These are phyloP conservation scores for Anisodus tanguticus DNA, from an alignment of 257 asterid species.

Conservation along the genomic window DNA sequence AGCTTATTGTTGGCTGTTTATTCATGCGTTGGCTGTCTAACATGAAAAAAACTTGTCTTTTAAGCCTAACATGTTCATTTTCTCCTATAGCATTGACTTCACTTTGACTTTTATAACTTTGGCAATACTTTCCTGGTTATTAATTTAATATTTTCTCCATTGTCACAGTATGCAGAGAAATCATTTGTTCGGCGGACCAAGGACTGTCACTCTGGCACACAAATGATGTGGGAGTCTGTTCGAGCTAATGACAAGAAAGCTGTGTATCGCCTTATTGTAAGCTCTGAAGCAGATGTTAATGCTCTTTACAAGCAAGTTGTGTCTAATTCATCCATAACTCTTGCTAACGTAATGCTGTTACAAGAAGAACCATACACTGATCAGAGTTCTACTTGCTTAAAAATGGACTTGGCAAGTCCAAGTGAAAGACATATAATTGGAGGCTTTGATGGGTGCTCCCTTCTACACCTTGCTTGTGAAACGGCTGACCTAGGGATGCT, in stretches of 20 bases:
- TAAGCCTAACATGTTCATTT: neutral
- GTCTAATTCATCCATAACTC: constrained; percentile 72
- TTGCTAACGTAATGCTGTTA: constrained; percentile 86
- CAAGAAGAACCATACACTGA: constrained; percentile 68
- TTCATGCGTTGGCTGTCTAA: neutral
- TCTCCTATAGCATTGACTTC: constrained; percentile 24
- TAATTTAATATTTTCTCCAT: constrained; percentile 19
- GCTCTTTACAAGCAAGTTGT: constrained; percentile 54
- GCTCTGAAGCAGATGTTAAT: constrained; percentile 76
- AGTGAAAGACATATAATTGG: constrained; percentile 48
- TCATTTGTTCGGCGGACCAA: constrained; percentile 70
- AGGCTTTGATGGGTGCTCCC: constrained; percentile 66
- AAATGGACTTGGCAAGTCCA: constrained; percentile 50
- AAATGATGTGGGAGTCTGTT: constrained; percentile 90
- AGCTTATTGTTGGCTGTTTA: constrained; percentile 6
- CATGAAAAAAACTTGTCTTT: neutral
- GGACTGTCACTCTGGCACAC: constrained; percentile 62
- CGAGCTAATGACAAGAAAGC: constrained; percentile 82
- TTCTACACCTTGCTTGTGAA: constrained; percentile 96
- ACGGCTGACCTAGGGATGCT: constrained; percentile 93
- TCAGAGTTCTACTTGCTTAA: constrained; percentile 54
- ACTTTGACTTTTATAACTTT: neutral
- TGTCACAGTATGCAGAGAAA: constrained; percentile 88
- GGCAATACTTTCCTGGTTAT: constrained; percentile 6
- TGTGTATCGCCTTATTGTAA: constrained; percentile 73